Evolutionary conservation across 2,329 filamentous ascomycete genomes (phyloP).

Genomic region (Claviceps sp.): DNA sequence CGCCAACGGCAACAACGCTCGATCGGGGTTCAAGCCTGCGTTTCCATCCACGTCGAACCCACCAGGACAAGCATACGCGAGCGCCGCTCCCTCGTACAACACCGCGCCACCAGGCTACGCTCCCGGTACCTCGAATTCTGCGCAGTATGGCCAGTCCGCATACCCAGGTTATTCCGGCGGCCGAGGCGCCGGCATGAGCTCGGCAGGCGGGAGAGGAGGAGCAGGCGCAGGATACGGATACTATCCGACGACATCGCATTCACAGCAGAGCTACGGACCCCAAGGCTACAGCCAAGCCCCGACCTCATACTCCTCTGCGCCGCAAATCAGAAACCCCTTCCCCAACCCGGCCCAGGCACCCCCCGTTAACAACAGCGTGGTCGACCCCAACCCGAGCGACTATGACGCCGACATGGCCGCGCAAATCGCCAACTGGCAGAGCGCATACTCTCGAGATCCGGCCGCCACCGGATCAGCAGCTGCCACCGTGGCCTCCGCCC

Average conservation of each 20-base stretch:
- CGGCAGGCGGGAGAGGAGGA: background rate
- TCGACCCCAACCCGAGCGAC: constrained; percentile 17
- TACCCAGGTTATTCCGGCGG: constrained; percentile 20
- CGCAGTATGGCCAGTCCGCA: constrained; percentile 6
- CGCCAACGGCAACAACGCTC: constrained; percentile 28
- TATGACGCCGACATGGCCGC: constrained; percentile 74
- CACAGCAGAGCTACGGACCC: constrained; percentile 15
- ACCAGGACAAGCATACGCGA: constrained; percentile 26
- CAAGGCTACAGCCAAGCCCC: constrained; percentile 24
- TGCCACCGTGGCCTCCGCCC: constrained; percentile 12
- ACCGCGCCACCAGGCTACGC: constrained; percentile 14
- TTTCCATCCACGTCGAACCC: constrained; percentile 28
- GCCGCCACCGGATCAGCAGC: constrained; percentile 15
- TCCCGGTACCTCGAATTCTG: background rate
- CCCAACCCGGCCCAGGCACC: constrained; percentile 40
- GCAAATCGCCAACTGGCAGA: constrained; percentile 91
- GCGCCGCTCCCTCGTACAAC: constrained; percentile 14
- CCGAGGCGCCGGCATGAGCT: constrained; percentile 15
- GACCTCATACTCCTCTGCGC: constrained; percentile 30
- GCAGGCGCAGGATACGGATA: constrained; percentile 2
- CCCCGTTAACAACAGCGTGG: constrained; percentile 13
- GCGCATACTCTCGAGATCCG: constrained; percentile 49
- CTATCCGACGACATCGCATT: constrained; percentile 13
- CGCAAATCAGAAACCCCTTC: constrained; percentile 69
- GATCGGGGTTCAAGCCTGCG: constrained; percentile 33